Percentiles rank a stretch among this genome's conserved stretches.
These are phyloP conservation scores for Nannizziopsis barbatae DNA, from an alignment of 2,329 filamentous ascomycete species.

Conservation along the genomic window DNA sequence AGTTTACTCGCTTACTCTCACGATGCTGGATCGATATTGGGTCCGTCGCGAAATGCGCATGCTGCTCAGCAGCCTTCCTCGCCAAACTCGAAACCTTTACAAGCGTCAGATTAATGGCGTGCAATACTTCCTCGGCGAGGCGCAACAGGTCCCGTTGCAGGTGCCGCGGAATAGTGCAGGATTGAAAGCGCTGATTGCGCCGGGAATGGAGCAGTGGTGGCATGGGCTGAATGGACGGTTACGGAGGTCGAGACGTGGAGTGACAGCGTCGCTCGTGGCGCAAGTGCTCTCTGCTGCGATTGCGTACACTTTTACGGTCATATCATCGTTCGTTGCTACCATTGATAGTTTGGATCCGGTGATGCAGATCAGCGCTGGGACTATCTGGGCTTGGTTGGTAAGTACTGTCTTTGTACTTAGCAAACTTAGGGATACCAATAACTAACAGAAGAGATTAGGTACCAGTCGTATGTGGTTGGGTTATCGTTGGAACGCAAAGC, in stretches of 20 bases:
- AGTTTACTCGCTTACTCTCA: conserved; percentile 2
- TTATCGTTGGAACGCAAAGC: conserved; percentile 7
- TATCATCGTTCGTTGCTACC: neutral
- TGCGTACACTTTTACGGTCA: conserved; percentile 5
- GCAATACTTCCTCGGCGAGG: conserved; percentile 7
- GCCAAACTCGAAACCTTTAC: neutral
- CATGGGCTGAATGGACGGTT: conserved; percentile 3
- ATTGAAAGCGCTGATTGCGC: neutral
- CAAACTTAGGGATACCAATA: neutral
- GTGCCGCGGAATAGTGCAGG: neutral
- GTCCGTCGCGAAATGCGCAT: neutral
- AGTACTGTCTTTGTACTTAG: neutral
- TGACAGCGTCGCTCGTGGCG: conserved; percentile 4
- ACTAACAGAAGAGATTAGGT: neutral
- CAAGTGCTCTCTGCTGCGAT: conserved; percentile 4
- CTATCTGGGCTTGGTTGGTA: conserved; percentile 4
- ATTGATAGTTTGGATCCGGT: conserved; percentile 3
- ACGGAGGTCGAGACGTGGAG: conserved; percentile 4
- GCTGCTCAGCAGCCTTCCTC: neutral
- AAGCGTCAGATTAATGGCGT: conserved; percentile 1
- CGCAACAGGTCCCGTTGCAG: conserved; percentile 4
- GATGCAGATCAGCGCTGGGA: conserved; percentile 5
- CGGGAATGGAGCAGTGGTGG: conserved; percentile 5
- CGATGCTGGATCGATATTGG: conserved; percentile 7
- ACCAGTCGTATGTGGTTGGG: conserved; percentile 5